phyloP scores from a whole-genome alignment of 164 flowering plant species.

The Aristolochia contorta region DNA sequence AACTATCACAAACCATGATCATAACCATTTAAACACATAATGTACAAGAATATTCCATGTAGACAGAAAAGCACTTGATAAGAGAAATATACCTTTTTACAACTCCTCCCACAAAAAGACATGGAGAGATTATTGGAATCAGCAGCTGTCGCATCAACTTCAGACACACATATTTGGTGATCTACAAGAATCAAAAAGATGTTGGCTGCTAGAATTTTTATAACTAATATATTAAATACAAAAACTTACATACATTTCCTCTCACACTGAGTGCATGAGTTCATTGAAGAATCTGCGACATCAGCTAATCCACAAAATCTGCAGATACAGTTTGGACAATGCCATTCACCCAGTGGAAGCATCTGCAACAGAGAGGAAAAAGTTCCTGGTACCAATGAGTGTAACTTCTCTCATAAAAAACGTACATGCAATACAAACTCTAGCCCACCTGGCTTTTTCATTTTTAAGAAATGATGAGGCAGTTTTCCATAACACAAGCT shows the following conservation, averaged over 20 bases:
- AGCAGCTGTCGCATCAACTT: conserved; percentile 1
- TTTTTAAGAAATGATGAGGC: too few species aligned
- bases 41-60: background rate
- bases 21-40: too few species aligned
- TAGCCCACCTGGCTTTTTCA: too few species aligned
- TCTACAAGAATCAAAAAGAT: conserved; percentile 25
- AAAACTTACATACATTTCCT: conserved; percentile 39
- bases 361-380: conserved; percentile 36
- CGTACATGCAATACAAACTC: too few species aligned
- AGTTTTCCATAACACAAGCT: too few species aligned
- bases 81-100: conserved; percentile 38
- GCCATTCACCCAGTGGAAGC: conserved; percentile 96
- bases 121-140: conserved; percentile 6
- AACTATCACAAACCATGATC: too few species aligned
- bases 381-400: too few species aligned
- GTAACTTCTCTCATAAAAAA: too few species aligned
- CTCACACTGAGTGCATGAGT: conserved; percentile 61
- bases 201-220: background rate
- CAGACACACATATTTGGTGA: conserved; percentile 31
- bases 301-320: conserved; percentile 54
- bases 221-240: background rate
- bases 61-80: background rate
- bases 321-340: conserved; percentile 89
- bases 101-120: conserved; percentile 48
- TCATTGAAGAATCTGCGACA: conserved; percentile 16